A percentile compares a stretch with the other conserved stretches of the same genome.
These are phyloP conservation scores for Boletus sp. DNA, from an alignment of 768 basidiomycete genomes.

Conservation along the genomic window DNA sequence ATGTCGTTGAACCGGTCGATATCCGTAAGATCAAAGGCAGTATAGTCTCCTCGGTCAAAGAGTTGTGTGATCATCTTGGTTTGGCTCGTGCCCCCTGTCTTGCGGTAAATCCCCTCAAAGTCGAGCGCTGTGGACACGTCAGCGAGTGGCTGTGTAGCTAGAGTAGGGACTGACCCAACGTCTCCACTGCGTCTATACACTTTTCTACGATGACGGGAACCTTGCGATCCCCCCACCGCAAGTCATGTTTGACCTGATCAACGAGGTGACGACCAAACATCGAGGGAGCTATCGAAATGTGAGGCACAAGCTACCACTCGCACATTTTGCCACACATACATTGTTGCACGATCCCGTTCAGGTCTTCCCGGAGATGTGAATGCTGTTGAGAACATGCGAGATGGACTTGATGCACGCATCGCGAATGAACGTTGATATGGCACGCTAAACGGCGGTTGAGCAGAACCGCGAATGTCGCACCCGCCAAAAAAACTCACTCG, in stretches of 20 bases:
- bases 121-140: slow-evolving; percentile 64
- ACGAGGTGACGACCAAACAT: slow-evolving; percentile 90
- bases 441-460: slow-evolving; percentile 52
- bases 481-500: slow-evolving; percentile 53
- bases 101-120: slow-evolving; percentile 97
- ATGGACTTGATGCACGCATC: slow-evolving; percentile 71
- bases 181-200: slow-evolving; percentile 92
- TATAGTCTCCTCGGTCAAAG: slow-evolving; percentile 91
- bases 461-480: not conserved
- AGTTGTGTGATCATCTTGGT: slow-evolving; percentile 91
- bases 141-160: not conserved
- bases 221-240: slow-evolving; percentile 52
- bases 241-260: slow-evolving; percentile 77
- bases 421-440: slow-evolving; percentile 81
- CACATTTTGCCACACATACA: slow-evolving; percentile 5
- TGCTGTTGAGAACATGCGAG: slow-evolving; percentile 60
- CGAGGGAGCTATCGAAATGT: slow-evolving; percentile 57
- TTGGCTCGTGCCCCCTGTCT: slow-evolving; percentile 90
- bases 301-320: slow-evolving; percentile 16
- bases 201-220: slow-evolving; percentile 92
- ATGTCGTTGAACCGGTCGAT: slow-evolving; percentile 94
- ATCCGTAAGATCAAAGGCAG: slow-evolving; percentile 84
- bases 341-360: slow-evolving; percentile 24
- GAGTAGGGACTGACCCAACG: slow-evolving; percentile 54
- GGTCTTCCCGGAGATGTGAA: slow-evolving; percentile 31